Evolutionary conservation across 306 rosid genomes (phyloP), one percentile per base, ranked within the genome.

Genomic region (Glycyrrhiza uralensis): DNA sequence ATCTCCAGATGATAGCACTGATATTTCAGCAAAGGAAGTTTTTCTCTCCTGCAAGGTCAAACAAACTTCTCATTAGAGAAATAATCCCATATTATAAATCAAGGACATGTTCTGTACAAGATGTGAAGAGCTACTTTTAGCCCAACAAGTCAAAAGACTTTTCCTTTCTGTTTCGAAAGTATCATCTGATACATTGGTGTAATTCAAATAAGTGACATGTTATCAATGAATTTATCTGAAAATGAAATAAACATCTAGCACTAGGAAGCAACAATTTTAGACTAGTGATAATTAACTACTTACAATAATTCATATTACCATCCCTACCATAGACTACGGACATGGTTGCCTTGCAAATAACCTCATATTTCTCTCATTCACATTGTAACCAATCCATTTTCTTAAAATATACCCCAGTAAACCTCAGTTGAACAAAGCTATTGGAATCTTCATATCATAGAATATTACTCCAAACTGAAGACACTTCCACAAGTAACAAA

Each of bases 1-100:
- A 33, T 62, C 69, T 6, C 80, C 65, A 44, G 11, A 24, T 60
- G 83, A 38, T 38, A 68, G 32, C 35, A 7, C 71, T 28, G 80
- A 61, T 71, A 78, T 68, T 74, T 73, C 83, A 11, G 52, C 5
- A 55, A 69, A 42, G 22, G 70, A 52, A 67, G 42, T 28, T 69
- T 82, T 45, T 32, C 32, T 76, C 76, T 69, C 59, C 83, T 77
- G 73, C 66, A 66, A 14, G 41, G 11, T 45, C 66, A 62, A 61
- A 57, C 45, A 52, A 54, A 73, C 10, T 52, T 35, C 66, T 67
- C 26, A 5, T 66, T 38, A 49, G 26, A 49, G 52, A 59, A 77
- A 7, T 49, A 55, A n/a, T 35, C 59, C 50, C 38, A 11, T 33
- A 35, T 11, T 30, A 45, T 50, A 52, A 24, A 58, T 58, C 41